These are phyloP conservation scores for Trichothecium sympodiale DNA, from an alignment of 2,329 filamentous ascomycete genomes.

Conservation along the genomic window DNA sequence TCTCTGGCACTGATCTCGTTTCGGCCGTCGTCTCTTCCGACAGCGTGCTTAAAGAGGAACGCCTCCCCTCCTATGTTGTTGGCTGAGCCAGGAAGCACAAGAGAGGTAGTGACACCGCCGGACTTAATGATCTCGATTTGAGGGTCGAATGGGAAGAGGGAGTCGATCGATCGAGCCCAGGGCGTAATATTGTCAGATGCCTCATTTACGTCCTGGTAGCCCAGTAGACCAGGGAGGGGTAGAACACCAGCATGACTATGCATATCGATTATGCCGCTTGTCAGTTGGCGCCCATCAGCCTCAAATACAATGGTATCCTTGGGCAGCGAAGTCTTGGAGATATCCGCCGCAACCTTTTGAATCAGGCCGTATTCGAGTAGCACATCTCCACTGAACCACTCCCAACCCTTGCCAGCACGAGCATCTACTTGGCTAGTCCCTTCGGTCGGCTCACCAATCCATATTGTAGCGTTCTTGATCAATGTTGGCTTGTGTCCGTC, in stretches of 20 bases:
- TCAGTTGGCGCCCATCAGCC: slow-evolving; percentile 49
- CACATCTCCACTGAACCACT: slow-evolving; percentile 50
- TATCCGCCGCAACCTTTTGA: slow-evolving; percentile 34
- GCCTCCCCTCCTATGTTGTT: slow-evolving; percentile 67
- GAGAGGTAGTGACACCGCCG: slow-evolving; percentile 32
- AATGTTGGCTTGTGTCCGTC: slow-evolving; percentile 48
- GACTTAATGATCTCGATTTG: slow-evolving; percentile 29
- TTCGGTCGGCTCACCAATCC: slow-evolving; percentile 48
- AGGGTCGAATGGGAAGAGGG: slow-evolving; percentile 21
- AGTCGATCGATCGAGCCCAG: slow-evolving; percentile 56
- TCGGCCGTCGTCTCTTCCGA: slow-evolving; percentile 47
- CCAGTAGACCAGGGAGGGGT: slow-evolving; percentile 41
- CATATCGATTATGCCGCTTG: slow-evolving; percentile 61
- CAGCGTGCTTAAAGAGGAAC: slow-evolving; percentile 56
- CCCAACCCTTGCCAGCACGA: slow-evolving; percentile 45
- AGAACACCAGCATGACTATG: slow-evolving; percentile 55
- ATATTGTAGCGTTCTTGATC: slow-evolving; percentile 56
- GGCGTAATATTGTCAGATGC: slow-evolving; percentile 53
- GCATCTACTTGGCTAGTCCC: slow-evolving; percentile 42
- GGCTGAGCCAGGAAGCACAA: slow-evolving; percentile 47
- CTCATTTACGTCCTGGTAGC: slow-evolving; percentile 52
- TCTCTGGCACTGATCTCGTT: slow-evolving; percentile 51
- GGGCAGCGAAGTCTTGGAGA: slow-evolving; percentile 30
- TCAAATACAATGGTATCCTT: slow-evolving; percentile 41
- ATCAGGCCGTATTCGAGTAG: slow-evolving; percentile 52